A percentile compares a stretch with the other conserved stretches of the same genome.
Evolutionary conservation across 257 asterid species (phyloP).

Genomic region (Ilex aquifolium): DNA sequence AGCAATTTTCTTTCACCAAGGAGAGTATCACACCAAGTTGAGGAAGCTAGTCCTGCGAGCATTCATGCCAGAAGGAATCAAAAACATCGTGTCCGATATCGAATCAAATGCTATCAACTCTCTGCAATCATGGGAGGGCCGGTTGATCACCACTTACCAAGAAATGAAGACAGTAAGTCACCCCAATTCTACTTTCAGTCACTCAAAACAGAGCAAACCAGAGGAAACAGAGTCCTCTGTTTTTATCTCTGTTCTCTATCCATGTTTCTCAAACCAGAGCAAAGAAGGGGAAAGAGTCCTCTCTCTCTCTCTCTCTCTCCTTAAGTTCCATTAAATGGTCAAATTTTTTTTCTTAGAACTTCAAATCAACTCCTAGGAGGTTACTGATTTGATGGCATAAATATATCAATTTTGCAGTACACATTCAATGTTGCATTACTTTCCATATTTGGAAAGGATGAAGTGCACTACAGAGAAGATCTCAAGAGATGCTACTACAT

Average conservation of each 20-base stretch:
- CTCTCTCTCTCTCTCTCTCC: neutral
- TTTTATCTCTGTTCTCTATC: neutral
- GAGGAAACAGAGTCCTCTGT: constrained; percentile 16
- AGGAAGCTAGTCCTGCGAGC: constrained; percentile 67
- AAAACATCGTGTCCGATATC: constrained; percentile 40
- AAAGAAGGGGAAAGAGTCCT: neutral
- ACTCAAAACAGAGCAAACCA: constrained; percentile 14
- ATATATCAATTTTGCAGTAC: constrained; percentile 41
- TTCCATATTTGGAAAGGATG: constrained; percentile 69
- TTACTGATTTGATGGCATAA: neutral
- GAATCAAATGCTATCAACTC: constrained; percentile 36
- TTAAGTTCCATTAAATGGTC: neutral
- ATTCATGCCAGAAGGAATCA: constrained; percentile 64
- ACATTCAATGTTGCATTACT: constrained; percentile 78
- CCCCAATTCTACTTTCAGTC: neutral
- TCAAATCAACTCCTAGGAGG: neutral
- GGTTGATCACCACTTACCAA: constrained; percentile 56
- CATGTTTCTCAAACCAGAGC: neutral
- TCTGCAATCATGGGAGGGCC: constrained; percentile 53
- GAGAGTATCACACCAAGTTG: constrained; percentile 59
- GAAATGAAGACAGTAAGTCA: constrained; percentile 73
- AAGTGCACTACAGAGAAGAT: constrained; percentile 56
- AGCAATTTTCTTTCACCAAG: constrained; percentile 65
- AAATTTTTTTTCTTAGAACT: no score
- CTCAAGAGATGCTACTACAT: constrained; percentile 61